A percentile compares a stretch with the other conserved stretches of the same genome.
Evolutionary conservation across 164 flowering plant genomes (phyloP).

Genomic region (Litsea cubeba): DNA sequence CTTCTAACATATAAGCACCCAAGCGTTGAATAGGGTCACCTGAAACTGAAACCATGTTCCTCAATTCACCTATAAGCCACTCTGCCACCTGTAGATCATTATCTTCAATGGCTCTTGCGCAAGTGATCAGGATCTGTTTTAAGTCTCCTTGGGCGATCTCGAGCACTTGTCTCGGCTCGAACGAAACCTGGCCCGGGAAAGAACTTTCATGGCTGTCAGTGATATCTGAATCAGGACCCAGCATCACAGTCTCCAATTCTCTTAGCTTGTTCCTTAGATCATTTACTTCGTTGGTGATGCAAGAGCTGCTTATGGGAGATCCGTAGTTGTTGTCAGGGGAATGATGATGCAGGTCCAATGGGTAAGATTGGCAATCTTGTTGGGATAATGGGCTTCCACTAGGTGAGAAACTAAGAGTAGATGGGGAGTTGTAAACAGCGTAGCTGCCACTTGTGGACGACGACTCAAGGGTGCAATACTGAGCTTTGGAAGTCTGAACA

Average conservation of each 20-base stretch:
- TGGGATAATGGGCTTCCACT: conserved; percentile 41
- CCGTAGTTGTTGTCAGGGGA: conserved; percentile 34
- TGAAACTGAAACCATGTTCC: conserved; percentile 70
- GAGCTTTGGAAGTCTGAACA: conserved; percentile 19
- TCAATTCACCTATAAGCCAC: conserved; percentile 52
- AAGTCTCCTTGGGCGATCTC: conserved; percentile 51
- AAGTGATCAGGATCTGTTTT: conserved; percentile 43
- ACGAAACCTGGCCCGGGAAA: conserved; percentile 8
- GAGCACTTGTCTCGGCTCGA: conserved; percentile 24
- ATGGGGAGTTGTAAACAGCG: conserved; percentile 32
- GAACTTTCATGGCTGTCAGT: conserved; percentile 10
- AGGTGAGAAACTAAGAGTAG: conserved; percentile 44
- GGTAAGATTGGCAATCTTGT: conserved; percentile 36
- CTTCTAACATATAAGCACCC: conserved; percentile 81
- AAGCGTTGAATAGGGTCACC: conserved; percentile 76
- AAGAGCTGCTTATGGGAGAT: conserved; percentile 37
- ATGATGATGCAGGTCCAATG: conserved; percentile 21
- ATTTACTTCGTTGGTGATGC: conserved; percentile 31
- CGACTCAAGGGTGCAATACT: conserved; percentile 47
- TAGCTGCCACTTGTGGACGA: conserved; percentile 28
- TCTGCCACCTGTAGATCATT: conserved; percentile 40
- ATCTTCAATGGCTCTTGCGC: conserved; percentile 59
- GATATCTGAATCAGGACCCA: conserved; percentile 45
- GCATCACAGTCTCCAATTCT: conserved; percentile 63
- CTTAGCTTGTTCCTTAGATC: conserved; percentile 45